phyloP scores from a whole-genome alignment of 352 stramenopile genomes.

The Phytophthora sojae region DNA sequence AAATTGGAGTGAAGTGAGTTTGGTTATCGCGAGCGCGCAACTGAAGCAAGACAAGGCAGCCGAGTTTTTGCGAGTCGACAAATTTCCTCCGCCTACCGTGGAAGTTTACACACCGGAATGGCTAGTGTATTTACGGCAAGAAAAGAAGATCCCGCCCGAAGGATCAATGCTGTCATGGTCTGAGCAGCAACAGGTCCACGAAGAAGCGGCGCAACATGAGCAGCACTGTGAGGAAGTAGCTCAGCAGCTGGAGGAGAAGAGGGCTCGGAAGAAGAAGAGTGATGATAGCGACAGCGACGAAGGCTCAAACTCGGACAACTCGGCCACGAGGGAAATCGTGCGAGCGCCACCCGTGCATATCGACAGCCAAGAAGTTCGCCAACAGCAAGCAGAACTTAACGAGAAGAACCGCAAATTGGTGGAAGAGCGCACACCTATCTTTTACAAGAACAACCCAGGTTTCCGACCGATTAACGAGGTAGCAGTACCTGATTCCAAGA shows the following conservation, averaged over 20 bases:
- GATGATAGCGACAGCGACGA: slow-evolving; percentile 53
- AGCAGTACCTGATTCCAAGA: slow-evolving; percentile 35
- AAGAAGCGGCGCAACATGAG: slow-evolving; percentile 38
- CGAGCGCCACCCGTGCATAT: slow-evolving; percentile 45
- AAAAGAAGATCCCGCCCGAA: slow-evolving; percentile 46
- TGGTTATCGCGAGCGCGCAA: slow-evolving; percentile 56
- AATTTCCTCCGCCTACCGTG: slow-evolving; percentile 46
- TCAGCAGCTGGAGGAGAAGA: slow-evolving; percentile 19
- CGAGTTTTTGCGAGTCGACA: slow-evolving; percentile 36
- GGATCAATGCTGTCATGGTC: slow-evolving; percentile 49
- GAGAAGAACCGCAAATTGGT: slow-evolving; percentile 64
- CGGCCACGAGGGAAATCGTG: slow-evolving; percentile 47
- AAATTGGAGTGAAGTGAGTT: slow-evolving; percentile 53
- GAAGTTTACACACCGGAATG: slow-evolving; percentile 68
- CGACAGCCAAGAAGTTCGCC: slow-evolving; percentile 42
- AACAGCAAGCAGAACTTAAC: slow-evolving; percentile 57
- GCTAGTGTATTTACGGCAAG: slow-evolving; percentile 59
- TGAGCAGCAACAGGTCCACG: slow-evolving; percentile 39
- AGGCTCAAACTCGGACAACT: slow-evolving; percentile 55
- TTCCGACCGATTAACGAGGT: slow-evolving; percentile 58
- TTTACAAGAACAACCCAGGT: slow-evolving; percentile 78
- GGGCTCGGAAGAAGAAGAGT: slow-evolving; percentile 17
- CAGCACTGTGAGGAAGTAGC: slow-evolving; percentile 37
- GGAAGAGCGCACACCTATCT: slow-evolving; percentile 65
- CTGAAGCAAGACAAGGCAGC: slow-evolving; percentile 47